Evolutionary conservation across 164 flowering plant species (phyloP), one percentile per base, ranked within the genome.

Genomic region (Sextonia rubra): DNA sequence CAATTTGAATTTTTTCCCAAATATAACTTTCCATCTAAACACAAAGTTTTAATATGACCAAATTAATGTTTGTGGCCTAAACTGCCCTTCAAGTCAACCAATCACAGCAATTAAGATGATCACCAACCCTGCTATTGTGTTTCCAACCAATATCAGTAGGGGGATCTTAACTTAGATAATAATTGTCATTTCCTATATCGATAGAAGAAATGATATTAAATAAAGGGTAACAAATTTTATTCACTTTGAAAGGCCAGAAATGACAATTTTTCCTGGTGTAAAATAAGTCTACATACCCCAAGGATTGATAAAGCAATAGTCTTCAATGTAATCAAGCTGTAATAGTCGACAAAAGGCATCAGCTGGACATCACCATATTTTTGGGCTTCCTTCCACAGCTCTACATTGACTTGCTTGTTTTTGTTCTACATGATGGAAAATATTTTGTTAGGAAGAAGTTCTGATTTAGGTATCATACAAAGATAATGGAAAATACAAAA

Each of bases 321-420:
- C 81, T 94, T 92, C 74, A 88, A 79, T 74, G 84, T 89, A 80
- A 94, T 89, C 77, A 94, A 79, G 81, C 90, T 79, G 81, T 92
- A 94, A 76, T 94, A 94, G 78, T 94, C 98, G 69, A 94, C 97
- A 79, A 92, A 92, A 66, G 98, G 98, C 97, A 94, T 89, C 71
- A 94, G 74, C 80, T 94, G 98, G 77, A 94, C 81, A 73, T 94
- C 98, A 24, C 92, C 93, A 79, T 87, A 94, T 27, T 81, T 84
- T 77, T 86, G 87, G 75, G 93, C 88, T 85, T 94, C 98, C 76
- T 67, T 86, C 97, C 93, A 90, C 47, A 92, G 84, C 79, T 92
- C 88, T 24, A 77, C 64, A 81, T 94, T 94, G 69, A 90, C 97
- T 75, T 82, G 82, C 17, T 12, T 76, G 77, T 86, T 94, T 81